These are phyloP conservation scores for Vachellia pachyceras DNA, from an alignment of 306 rosid species.

Conservation along the genomic window DNA sequence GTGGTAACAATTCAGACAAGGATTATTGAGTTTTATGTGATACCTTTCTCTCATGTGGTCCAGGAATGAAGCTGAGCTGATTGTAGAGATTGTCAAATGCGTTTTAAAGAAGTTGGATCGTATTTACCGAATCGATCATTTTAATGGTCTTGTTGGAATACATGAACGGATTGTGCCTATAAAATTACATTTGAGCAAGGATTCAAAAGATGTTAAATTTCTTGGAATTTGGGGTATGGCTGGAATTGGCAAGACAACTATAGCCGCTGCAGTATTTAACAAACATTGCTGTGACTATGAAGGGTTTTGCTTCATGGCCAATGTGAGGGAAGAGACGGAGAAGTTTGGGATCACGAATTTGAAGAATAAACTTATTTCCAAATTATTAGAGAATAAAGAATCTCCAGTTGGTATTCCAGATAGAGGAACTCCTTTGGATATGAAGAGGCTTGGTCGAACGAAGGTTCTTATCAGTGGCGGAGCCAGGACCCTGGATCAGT, in stretches of 20 bases:
- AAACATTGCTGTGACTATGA: background rate
- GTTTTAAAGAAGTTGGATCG: background rate
- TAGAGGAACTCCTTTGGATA: background rate
- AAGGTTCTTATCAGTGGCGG: too few species aligned
- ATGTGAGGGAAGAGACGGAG: background rate
- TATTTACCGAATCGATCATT: background rate
- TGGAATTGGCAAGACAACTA: background rate
- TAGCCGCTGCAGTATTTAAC: background rate
- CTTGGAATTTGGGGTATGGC: constrained; percentile 4
- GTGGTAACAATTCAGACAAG: background rate
- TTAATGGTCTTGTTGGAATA: background rate
- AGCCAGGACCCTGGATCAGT: too few species aligned
- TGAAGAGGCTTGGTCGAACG: background rate
- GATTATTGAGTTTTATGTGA: background rate
- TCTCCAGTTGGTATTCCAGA: background rate
- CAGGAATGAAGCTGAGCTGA: background rate
- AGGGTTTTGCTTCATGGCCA: background rate
- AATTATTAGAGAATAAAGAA: background rate
- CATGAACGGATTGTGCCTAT: background rate
- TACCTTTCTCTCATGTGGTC: background rate
- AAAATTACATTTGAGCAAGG: background rate
- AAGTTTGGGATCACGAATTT: background rate
- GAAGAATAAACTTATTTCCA: background rate
- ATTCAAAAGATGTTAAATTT: background rate
- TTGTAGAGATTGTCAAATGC: background rate